These are phyloP conservation scores for Yamadazyma songkhlaensis DNA, from an alignment of 1,139 yeast genomes.

Conservation along the genomic window DNA sequence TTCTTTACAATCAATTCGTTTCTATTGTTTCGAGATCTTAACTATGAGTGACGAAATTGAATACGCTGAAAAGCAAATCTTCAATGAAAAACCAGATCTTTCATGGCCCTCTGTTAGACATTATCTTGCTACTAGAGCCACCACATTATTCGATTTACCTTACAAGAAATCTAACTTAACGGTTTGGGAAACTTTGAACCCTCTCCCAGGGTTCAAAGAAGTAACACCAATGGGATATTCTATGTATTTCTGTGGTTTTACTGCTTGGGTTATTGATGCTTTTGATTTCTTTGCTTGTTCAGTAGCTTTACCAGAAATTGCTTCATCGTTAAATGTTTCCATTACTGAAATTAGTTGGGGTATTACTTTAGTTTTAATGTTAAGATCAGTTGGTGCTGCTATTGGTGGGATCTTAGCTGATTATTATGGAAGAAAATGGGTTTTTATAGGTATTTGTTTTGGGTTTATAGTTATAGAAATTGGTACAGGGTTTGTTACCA, in stretches of 20 bases:
- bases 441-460: conserved; percentile 52
- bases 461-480: conserved; percentile 60
- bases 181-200: conserved; percentile 24
- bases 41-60: conserved; percentile 4
- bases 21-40: too few species aligned
- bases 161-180: conserved; percentile 13
- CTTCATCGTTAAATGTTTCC: conserved; percentile 46
- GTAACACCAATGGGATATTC: conserved; percentile 44
- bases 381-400: conserved; percentile 76
- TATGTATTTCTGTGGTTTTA: conserved; percentile 59
- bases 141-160: conserved; percentile 23
- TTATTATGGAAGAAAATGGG: conserved; percentile 71
- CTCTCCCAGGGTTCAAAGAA: conserved; percentile 29
- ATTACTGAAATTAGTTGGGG: conserved; percentile 73
- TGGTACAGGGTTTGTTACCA: conserved; percentile 70
- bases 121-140: conserved; percentile 26
- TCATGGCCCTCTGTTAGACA: conserved; percentile 19
- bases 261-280: conserved; percentile 81
- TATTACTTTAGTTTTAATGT: conserved; percentile 73
- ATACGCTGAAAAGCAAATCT: conserved; percentile 15
- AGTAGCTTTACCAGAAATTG: conserved; percentile 55
- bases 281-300: conserved; percentile 74
- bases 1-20: not conserved
- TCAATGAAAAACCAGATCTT: conserved; percentile 26
- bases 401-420: conserved; percentile 68